Evolutionary conservation across 202 grass and related monocot genomes (phyloP).

Genomic region (Schoenoplectus triqueter): DNA sequence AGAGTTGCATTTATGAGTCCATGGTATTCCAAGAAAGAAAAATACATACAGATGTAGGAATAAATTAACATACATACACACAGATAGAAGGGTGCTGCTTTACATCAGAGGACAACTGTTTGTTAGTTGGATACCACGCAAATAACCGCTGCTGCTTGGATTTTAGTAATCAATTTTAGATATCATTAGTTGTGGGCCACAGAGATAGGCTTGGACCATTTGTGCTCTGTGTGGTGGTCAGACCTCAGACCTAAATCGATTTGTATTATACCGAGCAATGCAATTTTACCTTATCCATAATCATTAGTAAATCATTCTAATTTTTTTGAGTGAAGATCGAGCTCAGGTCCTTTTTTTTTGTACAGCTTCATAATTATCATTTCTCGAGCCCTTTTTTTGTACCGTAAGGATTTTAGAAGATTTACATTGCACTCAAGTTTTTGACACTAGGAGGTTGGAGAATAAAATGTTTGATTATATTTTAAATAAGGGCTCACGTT

Average conservation of each 20-base stretch:
- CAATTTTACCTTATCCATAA: too few relatives aligned
- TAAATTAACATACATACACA: neutral
- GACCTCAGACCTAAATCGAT: neutral
- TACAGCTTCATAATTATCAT: too few relatives aligned
- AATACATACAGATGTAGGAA: neutral
- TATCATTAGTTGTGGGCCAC: neutral
- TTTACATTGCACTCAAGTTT: too few relatives aligned
- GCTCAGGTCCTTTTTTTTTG: too few relatives aligned
- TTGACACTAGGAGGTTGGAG: too few relatives aligned
- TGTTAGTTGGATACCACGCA: neutral
- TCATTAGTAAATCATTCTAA: too few relatives aligned
- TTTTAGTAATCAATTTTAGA: neutral
- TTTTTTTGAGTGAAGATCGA: too few relatives aligned
- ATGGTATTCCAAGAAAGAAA: neutral
- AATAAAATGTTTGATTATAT: too few relatives aligned
- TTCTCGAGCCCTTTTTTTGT: too few relatives aligned
- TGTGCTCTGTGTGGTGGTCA: neutral
- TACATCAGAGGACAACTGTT: neutral
- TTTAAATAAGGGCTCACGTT: too few relatives aligned
- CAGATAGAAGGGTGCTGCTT: neutral
- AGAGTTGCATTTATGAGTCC: constrained; percentile 19
- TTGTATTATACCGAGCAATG: neutral
- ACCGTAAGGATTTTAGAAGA: too few relatives aligned
- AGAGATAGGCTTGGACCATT: neutral
- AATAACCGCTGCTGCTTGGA: neutral